Percentiles rank a stretch among this genome's conserved stretches.
Evolutionary conservation across 495 filamentous ascomycete species (phyloP).

Genomic region (Penicillium longicatenatum): DNA sequence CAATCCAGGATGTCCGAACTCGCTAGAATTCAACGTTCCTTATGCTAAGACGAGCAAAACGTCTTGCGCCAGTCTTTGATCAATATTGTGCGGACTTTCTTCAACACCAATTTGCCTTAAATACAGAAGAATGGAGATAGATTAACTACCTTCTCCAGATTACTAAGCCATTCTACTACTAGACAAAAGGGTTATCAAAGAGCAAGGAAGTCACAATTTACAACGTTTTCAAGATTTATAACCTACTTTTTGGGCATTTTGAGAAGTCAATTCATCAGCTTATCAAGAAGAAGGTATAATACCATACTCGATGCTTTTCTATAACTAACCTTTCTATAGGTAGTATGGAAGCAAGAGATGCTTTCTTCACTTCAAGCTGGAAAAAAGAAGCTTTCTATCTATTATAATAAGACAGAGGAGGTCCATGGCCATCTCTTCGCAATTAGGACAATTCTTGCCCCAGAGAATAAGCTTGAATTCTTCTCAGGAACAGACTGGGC

Average conservation of each 20-base stretch:
- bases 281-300: too few species aligned
- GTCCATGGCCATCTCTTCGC: constrained; percentile 4
- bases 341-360: not conserved
- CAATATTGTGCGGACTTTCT: constrained; percentile 5
- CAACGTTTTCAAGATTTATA: constrained; percentile 1
- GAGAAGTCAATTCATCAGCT: not conserved
- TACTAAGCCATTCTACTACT: not conserved
- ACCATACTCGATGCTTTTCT: too few species aligned
- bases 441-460: constrained; percentile 8
- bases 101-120: not conserved
- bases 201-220: constrained; percentile 1
- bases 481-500: constrained; percentile 11
- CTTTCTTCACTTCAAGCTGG: not conserved
- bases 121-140: not conserved
- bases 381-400: not conserved
- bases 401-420: constrained; percentile 6
- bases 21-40: not conserved
- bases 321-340: too few species aligned
- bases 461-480: constrained; percentile 11
- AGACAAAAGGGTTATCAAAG: not conserved
- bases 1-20: not conserved
- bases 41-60: constrained; percentile 2
- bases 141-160: not conserved
- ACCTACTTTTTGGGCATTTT: constrained; percentile 6
- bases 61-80: not conserved